These are phyloP conservation scores for Apiotrichum brassicae DNA, from an alignment of 1,284 basidiomycete species.

Conservation along the genomic window DNA sequence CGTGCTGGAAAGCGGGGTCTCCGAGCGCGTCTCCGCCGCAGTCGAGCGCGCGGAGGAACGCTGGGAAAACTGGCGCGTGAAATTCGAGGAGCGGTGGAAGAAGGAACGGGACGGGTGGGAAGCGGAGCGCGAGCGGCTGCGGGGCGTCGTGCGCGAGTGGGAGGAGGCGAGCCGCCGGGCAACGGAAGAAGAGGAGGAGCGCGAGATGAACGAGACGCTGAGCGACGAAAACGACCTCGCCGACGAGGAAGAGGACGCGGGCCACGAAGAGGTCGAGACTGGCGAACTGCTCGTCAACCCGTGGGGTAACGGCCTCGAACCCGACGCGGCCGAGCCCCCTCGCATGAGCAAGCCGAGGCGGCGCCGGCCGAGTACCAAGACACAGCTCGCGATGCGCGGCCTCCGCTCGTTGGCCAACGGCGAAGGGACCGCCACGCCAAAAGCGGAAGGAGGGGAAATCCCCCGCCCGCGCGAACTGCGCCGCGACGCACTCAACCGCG, in stretches of 20 bases:
- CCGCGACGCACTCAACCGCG: constrained; percentile 7
- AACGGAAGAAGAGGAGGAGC: constrained; percentile 48
- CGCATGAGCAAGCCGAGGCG: constrained; percentile 21
- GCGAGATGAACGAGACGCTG: constrained; percentile 44
- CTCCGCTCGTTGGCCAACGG: constrained; percentile 25
- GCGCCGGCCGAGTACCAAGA: constrained; percentile 31
- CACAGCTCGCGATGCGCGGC: constrained; percentile 31
- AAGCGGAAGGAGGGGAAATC: constrained; percentile 3
- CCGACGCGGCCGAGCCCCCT: constrained; percentile 1
- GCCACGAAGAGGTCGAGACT: constrained; percentile 18
- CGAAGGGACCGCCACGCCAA: constrained; percentile 28
- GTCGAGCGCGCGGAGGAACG: constrained; percentile 59
- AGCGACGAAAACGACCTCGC: constrained; percentile 35
- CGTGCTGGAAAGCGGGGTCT: constrained; percentile 48
- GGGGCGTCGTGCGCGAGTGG: constrained; percentile 72
- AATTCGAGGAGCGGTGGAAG: constrained; percentile 68
- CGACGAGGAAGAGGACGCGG: constrained; percentile 24
- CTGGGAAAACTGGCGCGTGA: constrained; percentile 57
- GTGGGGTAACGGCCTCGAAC: constrained; percentile 10
- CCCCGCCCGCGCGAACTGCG: constrained; percentile 6
- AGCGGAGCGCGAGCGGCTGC: constrained; percentile 68
- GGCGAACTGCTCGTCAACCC: constrained; percentile 11
- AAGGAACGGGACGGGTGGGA: constrained; percentile 73
- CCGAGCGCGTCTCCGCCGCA: constrained; percentile 50
- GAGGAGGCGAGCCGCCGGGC: constrained; percentile 55